Evolutionary conservation across 169 alveolate species (phyloP).

Genomic region (Cryptosporidium andersoni): DNA sequence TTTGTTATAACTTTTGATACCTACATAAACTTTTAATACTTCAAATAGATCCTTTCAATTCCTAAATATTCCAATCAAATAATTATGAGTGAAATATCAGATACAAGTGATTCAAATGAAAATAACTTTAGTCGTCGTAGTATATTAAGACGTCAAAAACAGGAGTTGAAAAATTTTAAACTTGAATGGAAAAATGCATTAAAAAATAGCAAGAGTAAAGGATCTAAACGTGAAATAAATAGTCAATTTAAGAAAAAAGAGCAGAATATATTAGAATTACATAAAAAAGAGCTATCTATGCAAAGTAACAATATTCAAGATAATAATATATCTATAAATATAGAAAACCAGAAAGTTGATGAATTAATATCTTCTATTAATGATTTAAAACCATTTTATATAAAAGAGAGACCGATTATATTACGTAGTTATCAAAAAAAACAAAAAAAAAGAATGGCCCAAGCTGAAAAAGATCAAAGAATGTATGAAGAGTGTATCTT

Average conservation of each 20-base stretch:
- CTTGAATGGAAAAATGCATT: constrained; percentile 50
- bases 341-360: neutral
- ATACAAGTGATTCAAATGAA: neutral
- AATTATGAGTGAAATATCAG: too few relatives aligned
- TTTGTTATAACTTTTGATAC: too few relatives aligned
- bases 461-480: constrained; percentile 3
- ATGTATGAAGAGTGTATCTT: constrained; percentile 11
- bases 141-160: constrained; percentile 18
- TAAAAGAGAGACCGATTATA: constrained; percentile 13
- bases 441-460: constrained; percentile 32
- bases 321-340: neutral
- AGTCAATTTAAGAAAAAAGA: constrained; percentile 15
- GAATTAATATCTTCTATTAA: neutral
- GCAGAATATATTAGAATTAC: constrained; percentile 6
- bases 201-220: constrained; percentile 19
- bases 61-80: too few relatives aligned
- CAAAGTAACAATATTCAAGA: neutral
- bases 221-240: constrained; percentile 60
- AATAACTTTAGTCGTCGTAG: constrained; percentile 25
- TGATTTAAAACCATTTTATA: constrained; percentile 1
- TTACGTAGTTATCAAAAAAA: constrained; percentile 19
- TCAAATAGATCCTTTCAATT: too few relatives aligned
- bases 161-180: constrained; percentile 33
- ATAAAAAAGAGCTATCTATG: constrained; percentile 23
- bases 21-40: too few relatives aligned